A percentile compares a stretch with the other conserved stretches of the same genome.
phyloP scores from a whole-genome alignment of 495 filamentous ascomycete genomes.

The Amphirosellinia nigrospora region DNA sequence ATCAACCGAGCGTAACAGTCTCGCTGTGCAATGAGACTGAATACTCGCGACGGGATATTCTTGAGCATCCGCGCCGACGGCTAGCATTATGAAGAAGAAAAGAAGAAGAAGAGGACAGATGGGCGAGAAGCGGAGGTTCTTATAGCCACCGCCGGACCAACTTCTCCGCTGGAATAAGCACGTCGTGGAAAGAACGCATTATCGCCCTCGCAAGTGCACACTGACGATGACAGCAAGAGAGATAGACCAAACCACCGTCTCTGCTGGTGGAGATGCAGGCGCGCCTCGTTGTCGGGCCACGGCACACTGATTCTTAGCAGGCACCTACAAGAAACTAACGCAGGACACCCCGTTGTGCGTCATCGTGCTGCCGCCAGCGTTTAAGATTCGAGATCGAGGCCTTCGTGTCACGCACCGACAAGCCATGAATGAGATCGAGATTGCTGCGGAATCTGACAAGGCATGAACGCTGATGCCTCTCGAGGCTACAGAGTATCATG shows the following conservation, averaged over 20 bases:
- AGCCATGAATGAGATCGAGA: neutral
- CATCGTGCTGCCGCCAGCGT: constrained; percentile 1
- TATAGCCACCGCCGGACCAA: constrained; percentile 1
- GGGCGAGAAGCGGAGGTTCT: neutral
- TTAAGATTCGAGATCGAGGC: neutral
- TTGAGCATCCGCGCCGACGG: constrained; percentile 11
- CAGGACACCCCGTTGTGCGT: neutral
- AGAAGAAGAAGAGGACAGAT: neutral
- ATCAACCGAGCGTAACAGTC: neutral
- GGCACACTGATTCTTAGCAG: neutral
- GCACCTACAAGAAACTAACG: neutral
- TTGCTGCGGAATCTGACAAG: neutral
- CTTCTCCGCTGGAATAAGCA: neutral
- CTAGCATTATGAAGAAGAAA: neutral
- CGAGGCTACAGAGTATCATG: neutral
- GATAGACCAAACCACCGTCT: neutral
- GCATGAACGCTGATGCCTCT: neutral
- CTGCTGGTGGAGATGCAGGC: neutral
- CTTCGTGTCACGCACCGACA: neutral
- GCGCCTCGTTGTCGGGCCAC: neutral
- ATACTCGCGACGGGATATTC: constrained; percentile 15
- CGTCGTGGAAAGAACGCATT: constrained; percentile 3
- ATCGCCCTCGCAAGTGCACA: neutral
- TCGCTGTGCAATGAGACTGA: constrained; percentile 22
- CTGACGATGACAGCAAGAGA: neutral